Evolutionary conservation across 257 asterid genomes (phyloP).

Genomic region (Leonotis leonurus): DNA sequence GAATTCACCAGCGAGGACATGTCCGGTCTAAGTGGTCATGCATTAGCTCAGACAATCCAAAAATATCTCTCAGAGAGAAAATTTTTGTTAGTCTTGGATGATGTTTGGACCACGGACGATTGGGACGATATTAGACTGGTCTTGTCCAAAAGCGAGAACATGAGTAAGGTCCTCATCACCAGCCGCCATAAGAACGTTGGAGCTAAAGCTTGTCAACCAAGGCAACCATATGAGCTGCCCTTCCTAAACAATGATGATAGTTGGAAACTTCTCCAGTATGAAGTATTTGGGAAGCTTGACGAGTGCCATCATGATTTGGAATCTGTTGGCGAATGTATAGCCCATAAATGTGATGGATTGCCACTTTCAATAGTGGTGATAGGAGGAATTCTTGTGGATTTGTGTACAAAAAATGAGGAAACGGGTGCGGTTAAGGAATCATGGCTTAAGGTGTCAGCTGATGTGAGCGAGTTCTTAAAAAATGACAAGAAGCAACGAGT

Average conservation of each 20-base stretch:
- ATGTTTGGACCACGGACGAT: conserved; percentile 29
- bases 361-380: conserved; percentile 29
- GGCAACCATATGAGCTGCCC: conserved; percentile 20
- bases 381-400: conserved; percentile 19
- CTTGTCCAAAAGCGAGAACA: conserved; percentile 18
- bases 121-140: conserved; percentile 22
- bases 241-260: conserved; percentile 20
- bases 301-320: conserved; percentile 9
- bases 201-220: conserved; percentile 1
- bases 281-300: conserved; percentile 19
- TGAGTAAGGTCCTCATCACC: conserved; percentile 36
- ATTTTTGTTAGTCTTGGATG: conserved; percentile 39
- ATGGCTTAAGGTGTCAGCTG: conserved; percentile 16
- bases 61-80: not conserved
- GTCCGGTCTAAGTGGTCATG: not conserved
- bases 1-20: conserved; percentile 10
- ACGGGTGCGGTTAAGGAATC: not conserved
- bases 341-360: not conserved
- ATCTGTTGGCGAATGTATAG: conserved; percentile 20
- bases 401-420: not conserved
- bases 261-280: conserved; percentile 28
- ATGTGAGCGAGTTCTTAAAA: not conserved
- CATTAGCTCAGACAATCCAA: not conserved
- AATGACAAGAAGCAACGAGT: conserved; percentile 5
- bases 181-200: conserved; percentile 33